phyloP scores from a whole-genome alignment of 75 land plant genomes.

The Cupressus sempervirens region DNA sequence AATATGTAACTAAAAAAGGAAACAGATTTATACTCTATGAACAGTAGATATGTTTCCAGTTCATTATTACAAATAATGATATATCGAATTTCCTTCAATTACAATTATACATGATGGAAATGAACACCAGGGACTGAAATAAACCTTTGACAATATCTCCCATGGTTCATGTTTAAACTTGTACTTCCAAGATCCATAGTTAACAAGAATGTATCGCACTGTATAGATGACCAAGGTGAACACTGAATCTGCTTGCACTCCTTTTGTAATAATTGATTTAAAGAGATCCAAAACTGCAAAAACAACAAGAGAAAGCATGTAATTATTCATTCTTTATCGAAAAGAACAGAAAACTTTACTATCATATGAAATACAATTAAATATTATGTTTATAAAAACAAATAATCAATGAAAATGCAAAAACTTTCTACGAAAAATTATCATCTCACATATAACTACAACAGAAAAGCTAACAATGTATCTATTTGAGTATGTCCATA shows the following conservation, averaged over 20 bases:
- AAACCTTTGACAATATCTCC: slow-evolving; percentile 83
- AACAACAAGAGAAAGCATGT: slow-evolving; percentile 2
- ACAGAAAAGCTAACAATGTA: background rate
- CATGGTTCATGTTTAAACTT: slow-evolving; percentile 63
- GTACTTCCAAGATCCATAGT: slow-evolving; percentile 87
- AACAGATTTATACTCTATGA: background rate
- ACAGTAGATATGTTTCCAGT: background rate
- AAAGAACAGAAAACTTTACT: background rate
- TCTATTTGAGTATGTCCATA: background rate
- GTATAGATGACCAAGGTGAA: slow-evolving; percentile 47
- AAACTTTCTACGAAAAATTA: background rate
- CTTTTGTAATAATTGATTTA: slow-evolving; percentile 53
- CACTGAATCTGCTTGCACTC: slow-evolving; percentile 46
- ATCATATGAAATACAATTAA: background rate
- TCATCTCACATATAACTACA: background rate
- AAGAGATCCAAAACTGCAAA: slow-evolving; percentile 76
- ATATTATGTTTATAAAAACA: background rate
- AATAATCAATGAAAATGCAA: background rate
- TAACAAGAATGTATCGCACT: slow-evolving; percentile 70
- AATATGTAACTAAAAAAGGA: background rate
- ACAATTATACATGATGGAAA: background rate
- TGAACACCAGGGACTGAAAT: background rate
- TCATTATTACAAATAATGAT: background rate
- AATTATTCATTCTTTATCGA: background rate
- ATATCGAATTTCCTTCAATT: background rate